A percentile compares a stretch with the other conserved stretches of the same genome.
phyloP scores from a whole-genome alignment of 2,329 filamentous ascomycete species.

The Fusarium gaditjirri region DNA sequence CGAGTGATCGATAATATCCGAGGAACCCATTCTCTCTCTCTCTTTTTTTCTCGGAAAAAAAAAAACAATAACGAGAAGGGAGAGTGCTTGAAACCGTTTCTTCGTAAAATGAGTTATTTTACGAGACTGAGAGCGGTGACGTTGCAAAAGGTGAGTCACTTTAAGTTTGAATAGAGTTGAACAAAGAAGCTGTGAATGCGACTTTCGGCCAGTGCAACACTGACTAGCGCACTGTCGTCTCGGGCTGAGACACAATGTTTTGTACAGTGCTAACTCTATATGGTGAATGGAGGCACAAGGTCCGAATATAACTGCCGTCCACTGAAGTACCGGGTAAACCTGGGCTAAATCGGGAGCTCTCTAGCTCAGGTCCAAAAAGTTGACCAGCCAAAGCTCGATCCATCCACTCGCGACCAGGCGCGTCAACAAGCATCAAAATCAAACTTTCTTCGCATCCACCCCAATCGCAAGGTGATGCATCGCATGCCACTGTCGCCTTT shows the following conservation, averaged over 20 bases:
- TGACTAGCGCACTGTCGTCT: background rate
- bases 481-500: conserved; percentile 52
- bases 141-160: conserved; percentile 40
- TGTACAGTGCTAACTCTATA: conserved; percentile 30
- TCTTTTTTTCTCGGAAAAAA: background rate
- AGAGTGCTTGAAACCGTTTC: background rate
- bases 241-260: background rate
- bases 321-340: conserved; percentile 40
- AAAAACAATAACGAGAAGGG: background rate
- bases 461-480: conserved; percentile 51
- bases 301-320: conserved; percentile 34
- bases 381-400: conserved; percentile 41
- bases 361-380: conserved; percentile 44
- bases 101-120: background rate
- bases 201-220: conserved; percentile 15
- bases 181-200: conserved; percentile 35
- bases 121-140: conserved; percentile 19
- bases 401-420: conserved; percentile 47
- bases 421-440: conserved; percentile 48
- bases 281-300: conserved; percentile 25
- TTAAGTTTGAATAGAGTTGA: conserved; percentile 8
- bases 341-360: conserved; percentile 43
- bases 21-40: conserved; percentile 57
- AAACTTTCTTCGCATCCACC: conserved; percentile 35
- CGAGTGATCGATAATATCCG: conserved; percentile 78